Conservation (phyloP, 768 basidiomycete species). For the Termitomyces heimii region DNA sequence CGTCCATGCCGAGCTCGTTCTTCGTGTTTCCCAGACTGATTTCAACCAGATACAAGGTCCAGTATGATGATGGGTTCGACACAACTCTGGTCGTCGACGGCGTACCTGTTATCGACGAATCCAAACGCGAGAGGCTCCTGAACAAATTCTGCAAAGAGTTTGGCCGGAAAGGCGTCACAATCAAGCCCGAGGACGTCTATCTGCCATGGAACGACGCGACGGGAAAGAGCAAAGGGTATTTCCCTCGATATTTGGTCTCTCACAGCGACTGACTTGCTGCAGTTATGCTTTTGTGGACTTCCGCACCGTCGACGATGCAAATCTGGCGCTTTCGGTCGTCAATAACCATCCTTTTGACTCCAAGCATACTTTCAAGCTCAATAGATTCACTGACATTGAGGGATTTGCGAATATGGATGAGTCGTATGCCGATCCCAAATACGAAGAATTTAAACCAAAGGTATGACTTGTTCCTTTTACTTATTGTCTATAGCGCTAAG, state of each 20-base stretch:
- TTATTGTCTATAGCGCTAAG: neutral
- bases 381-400: slow-evolving; percentile 88
- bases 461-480: slow-evolving; percentile 30
- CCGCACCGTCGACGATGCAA: slow-evolving; percentile 63
- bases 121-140: slow-evolving; percentile 77
- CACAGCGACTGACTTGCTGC: neutral
- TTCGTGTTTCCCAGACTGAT: slow-evolving; percentile 1
- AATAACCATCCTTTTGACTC: slow-evolving; percentile 83
- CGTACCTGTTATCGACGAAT: slow-evolving; percentile 82
- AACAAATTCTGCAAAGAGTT: slow-evolving; percentile 83
- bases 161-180: slow-evolving; percentile 67
- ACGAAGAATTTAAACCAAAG: slow-evolving; percentile 69
- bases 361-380: slow-evolving; percentile 78
- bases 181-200: slow-evolving; percentile 73
- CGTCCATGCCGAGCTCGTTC: slow-evolving; percentile 13
- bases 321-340: slow-evolving; percentile 58
- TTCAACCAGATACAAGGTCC: slow-evolving; percentile 68
- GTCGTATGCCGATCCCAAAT: slow-evolving; percentile 68
- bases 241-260: neutral
- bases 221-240: slow-evolving; percentile 90
- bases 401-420: slow-evolving; percentile 73
- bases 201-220: slow-evolving; percentile 84
- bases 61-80: slow-evolving; percentile 84
- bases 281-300: slow-evolving; percentile 86
- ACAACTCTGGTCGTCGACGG: slow-evolving; percentile 91